A percentile compares a stretch with the other conserved stretches of the same genome.
Conservation (phyloP, 2,329 filamentous ascomycete genomes). For the Cordyceps tenuipes region DNA sequence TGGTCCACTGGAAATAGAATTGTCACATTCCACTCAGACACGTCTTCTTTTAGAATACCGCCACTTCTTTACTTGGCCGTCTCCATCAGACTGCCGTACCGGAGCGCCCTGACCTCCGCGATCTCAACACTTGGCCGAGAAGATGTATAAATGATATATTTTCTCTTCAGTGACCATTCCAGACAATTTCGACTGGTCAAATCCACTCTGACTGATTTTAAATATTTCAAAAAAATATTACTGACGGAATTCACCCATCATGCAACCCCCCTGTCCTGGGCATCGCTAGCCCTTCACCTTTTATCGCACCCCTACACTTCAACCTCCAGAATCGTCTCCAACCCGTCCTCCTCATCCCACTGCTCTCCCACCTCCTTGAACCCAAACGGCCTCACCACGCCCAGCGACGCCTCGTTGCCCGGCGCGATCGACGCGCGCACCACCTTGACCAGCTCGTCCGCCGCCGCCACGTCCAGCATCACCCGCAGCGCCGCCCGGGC, state of each 20-base stretch:
- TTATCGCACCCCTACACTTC: neutral
- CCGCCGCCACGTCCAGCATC: neutral
- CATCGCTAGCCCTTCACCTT: neutral
- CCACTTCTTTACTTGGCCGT: too few species aligned
- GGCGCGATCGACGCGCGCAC: constrained; percentile 2
- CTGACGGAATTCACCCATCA: too few species aligned
- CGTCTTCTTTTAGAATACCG: neutral
- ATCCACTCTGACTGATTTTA: too few species aligned
- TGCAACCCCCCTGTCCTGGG: too few species aligned
- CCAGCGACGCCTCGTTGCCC: neutral
- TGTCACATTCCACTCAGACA: neutral
- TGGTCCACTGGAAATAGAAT: neutral
- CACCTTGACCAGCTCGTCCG: neutral
- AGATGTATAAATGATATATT: too few species aligned
- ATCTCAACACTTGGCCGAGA: too few species aligned
- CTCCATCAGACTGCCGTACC: constrained; percentile 34
- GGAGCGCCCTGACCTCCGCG: constrained; percentile 28
- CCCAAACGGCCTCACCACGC: neutral
- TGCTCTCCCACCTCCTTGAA: constrained; percentile 4
- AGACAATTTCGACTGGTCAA: too few species aligned
- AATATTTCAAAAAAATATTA: too few species aligned
- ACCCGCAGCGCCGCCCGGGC: constrained; percentile 6
- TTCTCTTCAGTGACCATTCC: too few species aligned
- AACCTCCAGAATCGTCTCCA: constrained; percentile 3
- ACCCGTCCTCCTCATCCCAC: constrained; percentile 2